A percentile compares a stretch with the other conserved stretches of the same genome.
Conservation (phyloP, 441 rosid species). For the Populus hybrid region DNA sequence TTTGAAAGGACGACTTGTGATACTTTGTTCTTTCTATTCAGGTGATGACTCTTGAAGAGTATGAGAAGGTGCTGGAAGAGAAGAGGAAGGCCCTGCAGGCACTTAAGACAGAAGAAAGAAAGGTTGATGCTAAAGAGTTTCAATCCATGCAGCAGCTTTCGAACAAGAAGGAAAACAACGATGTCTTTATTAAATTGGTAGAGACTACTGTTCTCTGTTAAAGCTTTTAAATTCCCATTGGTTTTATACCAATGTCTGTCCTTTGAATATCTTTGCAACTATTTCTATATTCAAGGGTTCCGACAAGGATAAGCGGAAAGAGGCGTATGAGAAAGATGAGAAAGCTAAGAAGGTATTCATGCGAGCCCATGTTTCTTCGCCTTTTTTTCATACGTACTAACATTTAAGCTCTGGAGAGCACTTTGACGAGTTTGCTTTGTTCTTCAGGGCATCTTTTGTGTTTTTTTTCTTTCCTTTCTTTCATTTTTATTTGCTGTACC, state of each 20-base stretch:
- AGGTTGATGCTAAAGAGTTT: conserved; percentile 67
- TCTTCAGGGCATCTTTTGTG: background rate
- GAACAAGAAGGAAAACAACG: conserved; percentile 75
- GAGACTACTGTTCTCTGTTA: background rate
- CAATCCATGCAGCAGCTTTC: conserved; percentile 78
- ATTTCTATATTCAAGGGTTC: conserved; percentile 47
- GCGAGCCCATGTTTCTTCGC: background rate
- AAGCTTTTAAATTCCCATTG: background rate
- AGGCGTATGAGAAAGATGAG: conserved; percentile 72
- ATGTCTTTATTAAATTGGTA: conserved; percentile 82
- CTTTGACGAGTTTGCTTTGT: background rate
- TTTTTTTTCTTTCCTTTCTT: no score
- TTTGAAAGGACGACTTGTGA: background rate
- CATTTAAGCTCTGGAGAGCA: background rate
- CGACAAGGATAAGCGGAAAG: conserved; percentile 82
- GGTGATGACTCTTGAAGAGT: conserved; percentile 90
- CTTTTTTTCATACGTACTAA: background rate
- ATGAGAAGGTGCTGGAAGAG: conserved; percentile 78
- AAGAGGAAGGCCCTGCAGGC: conserved; percentile 67
- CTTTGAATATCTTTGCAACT: background rate
- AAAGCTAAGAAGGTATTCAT: conserved; percentile 60
- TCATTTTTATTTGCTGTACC: background rate
- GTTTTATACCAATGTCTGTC: background rate
- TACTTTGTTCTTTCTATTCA: conserved; percentile 17
- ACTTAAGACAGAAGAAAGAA: conserved; percentile 72